Conservation (phyloP, 306 rosid genomes). For the Ormosia emarginata region DNA sequence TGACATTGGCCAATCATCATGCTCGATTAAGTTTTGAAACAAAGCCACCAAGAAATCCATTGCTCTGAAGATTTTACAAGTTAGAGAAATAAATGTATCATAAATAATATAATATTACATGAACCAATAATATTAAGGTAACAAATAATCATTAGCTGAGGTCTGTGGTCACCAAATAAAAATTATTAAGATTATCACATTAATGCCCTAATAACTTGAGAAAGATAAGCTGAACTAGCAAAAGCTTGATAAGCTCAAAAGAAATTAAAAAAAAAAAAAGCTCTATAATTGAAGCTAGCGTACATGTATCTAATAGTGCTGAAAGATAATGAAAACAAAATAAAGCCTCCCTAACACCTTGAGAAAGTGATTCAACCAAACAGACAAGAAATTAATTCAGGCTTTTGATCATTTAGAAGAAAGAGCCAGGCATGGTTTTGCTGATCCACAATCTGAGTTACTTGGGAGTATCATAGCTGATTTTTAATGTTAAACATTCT, state of each 20-base stretch:
- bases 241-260: not conserved
- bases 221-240: not conserved
- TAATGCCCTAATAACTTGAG: not conserved
- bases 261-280: not conserved
- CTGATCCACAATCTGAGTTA: not conserved
- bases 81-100: conserved; percentile 7
- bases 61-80: conserved; percentile 59
- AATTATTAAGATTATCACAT: not conserved
- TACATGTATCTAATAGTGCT: not conserved
- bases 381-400: not conserved
- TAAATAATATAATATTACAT: conserved; percentile 1
- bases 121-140: not conserved
- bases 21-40: conserved; percentile 80
- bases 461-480: not conserved
- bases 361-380: conserved; percentile 7
- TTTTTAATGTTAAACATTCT: not conserved
- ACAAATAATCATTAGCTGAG: not conserved
- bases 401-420: not conserved
- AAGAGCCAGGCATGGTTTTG: not conserved
- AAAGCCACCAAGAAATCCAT: conserved; percentile 93
- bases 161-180: not conserved
- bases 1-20: conserved; percentile 86
- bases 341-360: not conserved
- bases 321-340: not conserved
- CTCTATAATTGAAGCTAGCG: not conserved